Conservation (phyloP, 352 stramenopile species). For the Pythium folliculosum region DNA sequence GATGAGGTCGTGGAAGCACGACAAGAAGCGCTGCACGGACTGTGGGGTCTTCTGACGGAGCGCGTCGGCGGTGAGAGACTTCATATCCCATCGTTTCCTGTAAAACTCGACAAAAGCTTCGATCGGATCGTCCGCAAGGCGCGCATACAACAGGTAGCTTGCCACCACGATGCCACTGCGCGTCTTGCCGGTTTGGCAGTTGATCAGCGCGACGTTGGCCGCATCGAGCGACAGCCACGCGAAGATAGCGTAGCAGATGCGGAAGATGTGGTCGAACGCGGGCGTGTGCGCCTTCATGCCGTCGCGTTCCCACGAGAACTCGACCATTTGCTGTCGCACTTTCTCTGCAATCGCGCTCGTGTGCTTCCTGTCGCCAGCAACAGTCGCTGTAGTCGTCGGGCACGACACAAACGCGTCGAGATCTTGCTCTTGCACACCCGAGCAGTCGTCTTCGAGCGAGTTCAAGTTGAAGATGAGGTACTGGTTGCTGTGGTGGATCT, state of each 20-base stretch:
- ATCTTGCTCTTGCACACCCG: slow-evolving; percentile 12
- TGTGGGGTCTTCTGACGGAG: slow-evolving; percentile 69
- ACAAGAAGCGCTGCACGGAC: slow-evolving; percentile 75
- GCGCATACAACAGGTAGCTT: slow-evolving; percentile 91
- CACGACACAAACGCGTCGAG: slow-evolving; percentile 20
- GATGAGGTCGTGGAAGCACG: slow-evolving; percentile 64
- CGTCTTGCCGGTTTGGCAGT: slow-evolving; percentile 93
- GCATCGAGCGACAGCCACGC: slow-evolving; percentile 88
- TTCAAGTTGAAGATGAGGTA: slow-evolving; percentile 88
- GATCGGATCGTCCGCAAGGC: slow-evolving; percentile 62
- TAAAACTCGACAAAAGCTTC: slow-evolving; percentile 94
- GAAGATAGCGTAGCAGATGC: slow-evolving; percentile 92
- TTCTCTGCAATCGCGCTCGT: slow-evolving; percentile 41
- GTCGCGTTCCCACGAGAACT: slow-evolving; percentile 83
- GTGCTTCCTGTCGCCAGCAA: neutral
- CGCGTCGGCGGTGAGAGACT: slow-evolving; percentile 57
- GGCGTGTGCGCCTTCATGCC: slow-evolving; percentile 85
- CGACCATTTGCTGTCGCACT: slow-evolving; percentile 80
- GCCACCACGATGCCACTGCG: slow-evolving; percentile 92
- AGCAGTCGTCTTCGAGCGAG: slow-evolving; percentile 39
- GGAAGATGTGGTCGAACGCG: slow-evolving; percentile 82
- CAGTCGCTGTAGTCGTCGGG: neutral
- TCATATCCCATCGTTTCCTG: slow-evolving; percentile 75
- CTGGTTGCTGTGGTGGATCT: slow-evolving; percentile 51
- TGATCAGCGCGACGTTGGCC: slow-evolving; percentile 83